phyloP scores from a whole-genome alignment of 75 land plant species.

The Adiantum capillusveneris region DNA sequence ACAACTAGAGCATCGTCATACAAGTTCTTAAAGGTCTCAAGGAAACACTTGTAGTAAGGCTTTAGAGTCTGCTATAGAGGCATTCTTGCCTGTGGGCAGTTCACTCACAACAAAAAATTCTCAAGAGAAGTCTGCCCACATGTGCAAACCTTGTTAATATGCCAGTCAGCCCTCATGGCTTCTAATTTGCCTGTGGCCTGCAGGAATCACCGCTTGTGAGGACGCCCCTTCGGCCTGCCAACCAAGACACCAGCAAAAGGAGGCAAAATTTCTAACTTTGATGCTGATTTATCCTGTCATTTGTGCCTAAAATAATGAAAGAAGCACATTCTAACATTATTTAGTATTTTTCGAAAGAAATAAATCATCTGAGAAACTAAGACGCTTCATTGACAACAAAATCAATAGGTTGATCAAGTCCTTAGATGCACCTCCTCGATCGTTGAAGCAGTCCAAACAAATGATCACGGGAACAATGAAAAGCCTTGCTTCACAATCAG shows the following conservation, averaged over 20 bases:
- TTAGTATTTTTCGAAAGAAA: conserved; percentile 3
- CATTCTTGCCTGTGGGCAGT: too few relatives aligned
- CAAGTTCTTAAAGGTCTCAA: too few relatives aligned
- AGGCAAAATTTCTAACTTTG: conserved; percentile 7
- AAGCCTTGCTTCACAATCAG: background rate
- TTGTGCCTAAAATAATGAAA: background rate
- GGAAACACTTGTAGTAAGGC: too few relatives aligned
- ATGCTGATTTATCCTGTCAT: background rate
- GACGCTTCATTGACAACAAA: too few relatives aligned
- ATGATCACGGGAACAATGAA: conserved; percentile 6
- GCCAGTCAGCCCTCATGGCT: too few relatives aligned
- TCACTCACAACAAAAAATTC: too few relatives aligned
- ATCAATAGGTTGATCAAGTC: conserved; percentile 19
- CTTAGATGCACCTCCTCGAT: conserved; percentile 16
- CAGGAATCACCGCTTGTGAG: conserved; percentile 12
- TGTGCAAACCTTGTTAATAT: too few relatives aligned
- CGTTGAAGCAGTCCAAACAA: conserved; percentile 25
- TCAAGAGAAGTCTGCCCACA: too few relatives aligned
- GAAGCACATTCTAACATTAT: background rate
- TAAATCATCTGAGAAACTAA: background rate
- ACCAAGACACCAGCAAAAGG: conserved; percentile 22
- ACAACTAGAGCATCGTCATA: too few relatives aligned
- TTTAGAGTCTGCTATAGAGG: too few relatives aligned
- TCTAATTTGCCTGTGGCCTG: conserved; percentile 3
- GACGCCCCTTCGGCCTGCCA: conserved; percentile 15